Evolutionary conservation across 2,329 filamentous ascomycete species (phyloP), one percentile per base, ranked within the genome.

Genomic region (Fusarium dlaminii): DNA sequence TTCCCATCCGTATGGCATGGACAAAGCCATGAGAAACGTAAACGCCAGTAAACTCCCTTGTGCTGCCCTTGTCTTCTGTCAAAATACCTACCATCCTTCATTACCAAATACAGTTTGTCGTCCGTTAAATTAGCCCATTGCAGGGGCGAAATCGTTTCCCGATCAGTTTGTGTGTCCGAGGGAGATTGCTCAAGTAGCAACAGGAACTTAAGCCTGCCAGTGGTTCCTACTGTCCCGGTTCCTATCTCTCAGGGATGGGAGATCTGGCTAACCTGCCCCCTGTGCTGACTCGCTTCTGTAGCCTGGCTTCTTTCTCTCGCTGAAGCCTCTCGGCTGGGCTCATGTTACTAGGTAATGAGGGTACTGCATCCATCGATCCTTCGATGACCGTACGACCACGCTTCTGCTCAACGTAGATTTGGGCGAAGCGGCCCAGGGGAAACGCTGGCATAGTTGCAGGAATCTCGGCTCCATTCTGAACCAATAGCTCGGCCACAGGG

Each of bases 401-500:
- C 81, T 91, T 98, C 83, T 95, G 91, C 74, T 97, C 95, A 54
- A 98, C 86, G 78, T 98, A 99, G 39, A 93, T 83, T 79, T 93
- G 92, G 6, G 96, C 96, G 52, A 92, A 92, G 15, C 90, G 87
- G 68, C 94, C 95, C 17, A 99, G 88, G 2, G 95, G 94, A 75
- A 98, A 95, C 0, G 94, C 92, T 2, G 95, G 94, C 68, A 93
- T 87, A 5, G 90, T 86, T 3, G 86, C 80, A 0, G 96, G 96
- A 39, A 98, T 92, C 71, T 98, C 93, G 8, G 95, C 95, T 22
- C 96, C 96, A 79, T 99, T 98, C 78, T 98, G 97, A 20, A 97
- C 87, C 20, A 99, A 88, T 67, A 99, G 85, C 82, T 99, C 96
- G 20, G 96, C 96, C 46, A 98, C 87, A 0, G 96, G 92, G 80